A percentile compares a stretch with the other conserved stretches of the same genome.
Conservation (phyloP, 257 asterid species). For the Solanum medicagineum region DNA sequence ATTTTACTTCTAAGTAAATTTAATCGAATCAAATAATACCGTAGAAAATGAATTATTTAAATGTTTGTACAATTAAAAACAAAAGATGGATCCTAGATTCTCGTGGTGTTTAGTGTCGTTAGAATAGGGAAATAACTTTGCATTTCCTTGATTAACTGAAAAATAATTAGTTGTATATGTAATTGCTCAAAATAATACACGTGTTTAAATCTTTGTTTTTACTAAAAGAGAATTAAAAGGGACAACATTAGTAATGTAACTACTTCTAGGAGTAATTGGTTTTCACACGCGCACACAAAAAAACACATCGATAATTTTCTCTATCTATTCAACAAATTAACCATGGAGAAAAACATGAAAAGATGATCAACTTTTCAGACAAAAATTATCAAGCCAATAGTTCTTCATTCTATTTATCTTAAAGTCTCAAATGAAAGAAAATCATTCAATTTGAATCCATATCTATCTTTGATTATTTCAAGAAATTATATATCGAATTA, state of each 20-base stretch:
- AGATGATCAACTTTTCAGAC: neutral
- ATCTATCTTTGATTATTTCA: neutral
- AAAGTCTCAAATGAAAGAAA: neutral
- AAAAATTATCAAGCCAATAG: neutral
- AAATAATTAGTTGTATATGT: neutral
- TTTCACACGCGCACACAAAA: too few species aligned
- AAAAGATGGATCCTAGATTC: neutral
- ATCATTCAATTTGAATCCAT: neutral
- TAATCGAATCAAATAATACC: too few species aligned
- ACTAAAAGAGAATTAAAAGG: neutral
- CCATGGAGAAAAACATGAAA: neutral
- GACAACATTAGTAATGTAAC: neutral
- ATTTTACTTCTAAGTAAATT: neutral
- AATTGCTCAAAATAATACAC: neutral
- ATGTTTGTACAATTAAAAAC: neutral
- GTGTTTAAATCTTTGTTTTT: neutral
- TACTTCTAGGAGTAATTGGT: neutral
- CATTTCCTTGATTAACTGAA: neutral
- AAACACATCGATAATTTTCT: neutral
- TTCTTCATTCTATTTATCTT: neutral
- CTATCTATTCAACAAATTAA: neutral
- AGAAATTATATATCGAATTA: neutral
- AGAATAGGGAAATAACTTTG: neutral
- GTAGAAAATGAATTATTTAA: neutral
- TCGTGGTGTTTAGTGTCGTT: neutral